Base-by-base conservation (phyloP, 495 filamentous ascomycete genomes). In the Hyaloscypha hepaticicola region DNA sequence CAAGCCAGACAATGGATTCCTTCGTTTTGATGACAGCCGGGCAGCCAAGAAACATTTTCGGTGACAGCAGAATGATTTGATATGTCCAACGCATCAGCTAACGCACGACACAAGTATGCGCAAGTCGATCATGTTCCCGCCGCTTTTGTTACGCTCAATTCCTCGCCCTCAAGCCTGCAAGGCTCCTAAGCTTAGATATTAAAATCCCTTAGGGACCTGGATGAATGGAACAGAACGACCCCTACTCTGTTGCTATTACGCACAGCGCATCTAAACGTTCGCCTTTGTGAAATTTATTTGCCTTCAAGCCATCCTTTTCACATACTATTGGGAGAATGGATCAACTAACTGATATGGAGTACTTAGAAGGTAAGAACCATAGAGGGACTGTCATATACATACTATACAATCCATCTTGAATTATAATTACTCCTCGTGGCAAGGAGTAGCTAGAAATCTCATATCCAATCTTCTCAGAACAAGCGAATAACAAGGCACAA, bases 251-350 rank as follows among this genome's bases (percentile, higher is more conserved):
- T 14, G 50, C 14, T 21, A 52, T 52, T 52, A 52, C 14, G 3
- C 14, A 52, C 50, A 3, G 50, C 50, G 26, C n/a, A 52, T 52
- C 14, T 52, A 52, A 9, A 52, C 25, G 14, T 52, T 27, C 7
- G 6, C 50, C 26, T 24, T 52, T 25, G 1, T 19, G 4, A 52
- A 52, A 24, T 24, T 52, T 52, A 24, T 24, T 52, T 24, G 50
- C n/a, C 50, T 52, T 52, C 50, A 52, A 52, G 50, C 26, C 50
- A 52, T 52, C 14, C 50, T 14, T 52, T 52, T 52, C 14, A 52
- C 6, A 52, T 9, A 24, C 12, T 52, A 52, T 52, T 52, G n/a
- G 50, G 50, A 24, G 50, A 52, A 25, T 52, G 14, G 50, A 52
- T 52, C 50, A 52, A 52, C 14, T 21, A 14, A 52, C 50, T 24